phyloP scores from a whole-genome alignment of 495 filamentous ascomycete species.

The Podospora tetraspora region DNA sequence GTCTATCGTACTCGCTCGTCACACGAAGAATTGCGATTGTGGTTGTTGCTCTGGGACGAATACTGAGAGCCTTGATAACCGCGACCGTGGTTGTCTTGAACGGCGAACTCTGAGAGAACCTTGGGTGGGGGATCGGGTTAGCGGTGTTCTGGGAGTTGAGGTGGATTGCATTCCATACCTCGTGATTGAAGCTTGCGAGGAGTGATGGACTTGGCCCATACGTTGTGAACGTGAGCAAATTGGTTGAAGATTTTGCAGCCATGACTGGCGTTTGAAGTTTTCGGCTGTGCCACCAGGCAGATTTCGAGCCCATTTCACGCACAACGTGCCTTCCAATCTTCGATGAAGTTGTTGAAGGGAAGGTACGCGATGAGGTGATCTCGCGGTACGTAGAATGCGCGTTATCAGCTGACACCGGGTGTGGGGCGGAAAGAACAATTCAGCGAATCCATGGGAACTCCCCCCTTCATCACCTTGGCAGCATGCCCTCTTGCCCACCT shows the following conservation, averaged over 20 bases:
- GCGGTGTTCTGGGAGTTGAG: background rate
- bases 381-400: background rate
- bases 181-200: background rate
- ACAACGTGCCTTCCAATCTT: background rate
- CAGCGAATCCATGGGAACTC: too few species aligned
- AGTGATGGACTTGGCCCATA: background rate
- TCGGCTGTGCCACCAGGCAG: background rate
- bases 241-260: background rate
- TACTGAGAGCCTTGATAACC: background rate
- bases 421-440: background rate
- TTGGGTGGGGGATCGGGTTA: background rate
- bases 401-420: background rate
- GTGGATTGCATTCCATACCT: background rate
- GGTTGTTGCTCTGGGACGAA: background rate
- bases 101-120: background rate
- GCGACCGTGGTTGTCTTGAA: background rate
- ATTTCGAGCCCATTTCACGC: background rate
- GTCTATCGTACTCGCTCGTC: background rate
- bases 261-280: background rate
- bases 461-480: too few species aligned
- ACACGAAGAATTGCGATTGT: background rate
- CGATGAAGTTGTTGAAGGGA: background rate
- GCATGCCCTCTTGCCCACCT: background rate
- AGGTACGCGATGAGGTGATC: background rate
- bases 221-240: background rate